Conservation (phyloP, 2,329 filamentous ascomycete genomes). For the Talaromyces sp. region DNA sequence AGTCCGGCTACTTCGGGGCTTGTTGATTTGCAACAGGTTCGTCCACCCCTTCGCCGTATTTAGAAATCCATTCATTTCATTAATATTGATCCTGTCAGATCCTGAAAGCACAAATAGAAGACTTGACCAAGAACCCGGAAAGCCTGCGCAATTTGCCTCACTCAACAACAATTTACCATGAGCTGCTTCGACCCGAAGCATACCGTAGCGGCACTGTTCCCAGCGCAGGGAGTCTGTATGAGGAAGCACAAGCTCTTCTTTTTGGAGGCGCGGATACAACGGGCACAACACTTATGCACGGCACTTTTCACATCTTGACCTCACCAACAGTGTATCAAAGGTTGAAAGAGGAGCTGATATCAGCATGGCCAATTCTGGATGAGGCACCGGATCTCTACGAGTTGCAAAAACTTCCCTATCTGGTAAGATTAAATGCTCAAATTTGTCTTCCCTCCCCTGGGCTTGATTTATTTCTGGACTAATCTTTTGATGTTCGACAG, state of each 20-base stretch:
- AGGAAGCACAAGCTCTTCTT: conserved; percentile 44
- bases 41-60: not conserved
- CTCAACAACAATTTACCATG: conserved; percentile 33
- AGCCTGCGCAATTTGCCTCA: conserved; percentile 25
- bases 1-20: conserved; percentile 35
- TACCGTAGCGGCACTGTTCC: conserved; percentile 30
- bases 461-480: not conserved
- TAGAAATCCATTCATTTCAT: not conserved
- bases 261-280: conserved; percentile 46
- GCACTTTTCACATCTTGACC: conserved; percentile 28
- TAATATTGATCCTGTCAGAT: conserved; percentile 16
- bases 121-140: conserved; percentile 22
- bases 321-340: conserved; percentile 19
- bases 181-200: conserved; percentile 27
- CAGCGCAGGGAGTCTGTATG: conserved; percentile 32
- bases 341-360: conserved; percentile 20
- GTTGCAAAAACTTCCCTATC: conserved; percentile 33
- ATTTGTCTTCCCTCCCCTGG: not conserved
- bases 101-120: conserved; percentile 21
- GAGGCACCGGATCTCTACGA: conserved; percentile 12
- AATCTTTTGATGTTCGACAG: conserved; percentile 1
- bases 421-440: conserved; percentile 15
- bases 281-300: conserved; percentile 34
- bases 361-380: conserved; percentile 20
- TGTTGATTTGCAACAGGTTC: conserved; percentile 31